A percentile compares a stretch with the other conserved stretches of the same genome.
Evolutionary conservation across 1,284 basidiomycete genomes (phyloP).

Genomic region (Irpex sp.): DNA sequence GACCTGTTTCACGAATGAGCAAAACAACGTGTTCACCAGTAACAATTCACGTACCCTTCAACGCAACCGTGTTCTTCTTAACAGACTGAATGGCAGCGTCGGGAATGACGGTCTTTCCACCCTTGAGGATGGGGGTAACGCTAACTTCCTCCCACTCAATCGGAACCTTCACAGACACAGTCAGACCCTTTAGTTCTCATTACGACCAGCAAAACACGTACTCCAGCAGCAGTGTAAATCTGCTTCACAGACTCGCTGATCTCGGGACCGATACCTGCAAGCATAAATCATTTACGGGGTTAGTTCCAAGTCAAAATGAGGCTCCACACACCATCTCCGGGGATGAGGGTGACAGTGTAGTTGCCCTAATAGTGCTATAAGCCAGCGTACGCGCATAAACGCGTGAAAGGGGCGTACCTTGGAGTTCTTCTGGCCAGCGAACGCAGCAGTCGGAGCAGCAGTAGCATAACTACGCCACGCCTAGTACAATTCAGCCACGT

Average conservation of each 20-base stretch:
- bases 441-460: slow-evolving; percentile 77
- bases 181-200: background rate
- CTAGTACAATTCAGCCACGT: slow-evolving; percentile 29
- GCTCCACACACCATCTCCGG: slow-evolving; percentile 74
- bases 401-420: slow-evolving; percentile 54
- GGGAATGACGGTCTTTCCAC: slow-evolving; percentile 97
- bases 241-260: slow-evolving; percentile 95
- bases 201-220: slow-evolving; percentile 25
- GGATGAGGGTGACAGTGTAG: slow-evolving; percentile 91
- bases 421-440: slow-evolving; percentile 83
- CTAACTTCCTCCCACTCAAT: slow-evolving; percentile 99
- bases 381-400: background rate
- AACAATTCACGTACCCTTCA: slow-evolving; percentile 73
- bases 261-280: slow-evolving; percentile 93
- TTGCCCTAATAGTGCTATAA: slow-evolving; percentile 64
- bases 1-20: slow-evolving; percentile 47
- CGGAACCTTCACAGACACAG: slow-evolving; percentile 63
- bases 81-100: slow-evolving; percentile 89
- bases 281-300: slow-evolving; percentile 4
- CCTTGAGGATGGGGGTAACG: slow-evolving; percentile 91
- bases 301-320: slow-evolving; percentile 8
- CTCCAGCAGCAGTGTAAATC: slow-evolving; percentile 89
- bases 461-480: slow-evolving; percentile 63
- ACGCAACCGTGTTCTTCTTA: slow-evolving; percentile 95
- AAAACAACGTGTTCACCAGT: slow-evolving; percentile 2